Evolutionary conservation across 2,329 filamentous ascomycete species (phyloP), one percentile per base, ranked within the genome.

Genomic region (Cladosporium sp.): DNA sequence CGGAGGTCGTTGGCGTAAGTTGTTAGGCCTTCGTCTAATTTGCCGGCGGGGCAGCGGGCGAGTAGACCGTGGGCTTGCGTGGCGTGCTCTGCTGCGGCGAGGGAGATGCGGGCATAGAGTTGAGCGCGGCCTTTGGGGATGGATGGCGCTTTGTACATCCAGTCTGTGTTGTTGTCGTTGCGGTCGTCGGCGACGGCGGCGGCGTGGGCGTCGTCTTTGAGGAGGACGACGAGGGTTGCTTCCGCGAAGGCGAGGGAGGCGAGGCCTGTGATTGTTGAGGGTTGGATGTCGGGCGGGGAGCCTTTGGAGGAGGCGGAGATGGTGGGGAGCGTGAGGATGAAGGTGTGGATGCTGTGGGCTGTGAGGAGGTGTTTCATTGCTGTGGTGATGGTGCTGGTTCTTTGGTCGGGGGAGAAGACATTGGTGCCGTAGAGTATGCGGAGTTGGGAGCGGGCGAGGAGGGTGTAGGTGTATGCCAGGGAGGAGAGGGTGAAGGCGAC

Each of bases 181-280:
- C 91, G 80, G 51, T 85, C 82, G 61, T 95, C 88, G 1, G 89
- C 83, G 2, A 95, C 85, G 6, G 85, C 80, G 1, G 86, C 84
- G 1, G 92, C 86, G 63, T 96, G 97, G 0, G 92, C 90, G 63
- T 99, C 93, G 64, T 97, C 92, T 61, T 97, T 97, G 43, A 95
- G 69, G 1, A 97, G 89, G 0, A 89, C 89, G 1, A 96, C 80
- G 1, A 97, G 78, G 0, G 91, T 96, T 0, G 91, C 91, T 70
- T 96, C 92, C 2, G 91, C 89, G 27, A 93, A 76, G 0, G 89
- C 83, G 3, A 96, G 76, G 9, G 78, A 79, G 3, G 72, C 73
- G 44, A 77, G 59, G 13, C 73, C 74, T 11, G 68, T 70, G 36
- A 72, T 64, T 30, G 72, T 70, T 3, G 72, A 64, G 3, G 69